phyloP scores from a whole-genome alignment of 441 rosid genomes.

The Pelargonium citronellum region DNA sequence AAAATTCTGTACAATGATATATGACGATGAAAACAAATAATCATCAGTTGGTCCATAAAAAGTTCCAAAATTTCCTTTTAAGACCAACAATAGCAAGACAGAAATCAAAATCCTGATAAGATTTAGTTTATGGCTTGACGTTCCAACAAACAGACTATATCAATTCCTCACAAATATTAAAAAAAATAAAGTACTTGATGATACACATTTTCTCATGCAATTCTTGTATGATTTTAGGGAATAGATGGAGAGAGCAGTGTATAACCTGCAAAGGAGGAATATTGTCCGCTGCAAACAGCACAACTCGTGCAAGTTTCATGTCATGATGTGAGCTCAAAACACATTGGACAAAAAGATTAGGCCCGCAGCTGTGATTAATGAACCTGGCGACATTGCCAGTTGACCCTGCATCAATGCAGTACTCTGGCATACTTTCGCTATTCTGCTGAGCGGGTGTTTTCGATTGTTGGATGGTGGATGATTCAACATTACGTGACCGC shows the following conservation, averaged over 20 bases:
- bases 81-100: no score
- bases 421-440: slow-evolving; percentile 61
- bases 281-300: slow-evolving; percentile 88
- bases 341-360: slow-evolving; percentile 86
- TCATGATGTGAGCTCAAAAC: slow-evolving; percentile 78
- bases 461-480: slow-evolving; percentile 21
- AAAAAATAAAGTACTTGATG: no score
- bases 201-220: no score
- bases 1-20: no score
- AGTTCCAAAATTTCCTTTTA: no score
- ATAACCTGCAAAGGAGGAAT: slow-evolving; percentile 86
- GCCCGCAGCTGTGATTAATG: slow-evolving; percentile 89
- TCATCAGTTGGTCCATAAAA: no score
- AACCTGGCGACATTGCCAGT: slow-evolving; percentile 79
- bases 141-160: no score
- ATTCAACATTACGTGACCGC: slow-evolving; percentile 40
- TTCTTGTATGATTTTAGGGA: no score
- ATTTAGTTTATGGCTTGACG: no score
- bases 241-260: not conserved
- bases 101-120: no score
- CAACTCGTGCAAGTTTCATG: slow-evolving; percentile 71
- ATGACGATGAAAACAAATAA: no score
- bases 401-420: slow-evolving; percentile 79
- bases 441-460: slow-evolving; percentile 19
- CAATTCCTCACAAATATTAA: no score